Conservation (phyloP, 2,329 filamentous ascomycete genomes). For the Aspergillus pseudoglaucus region DNA sequence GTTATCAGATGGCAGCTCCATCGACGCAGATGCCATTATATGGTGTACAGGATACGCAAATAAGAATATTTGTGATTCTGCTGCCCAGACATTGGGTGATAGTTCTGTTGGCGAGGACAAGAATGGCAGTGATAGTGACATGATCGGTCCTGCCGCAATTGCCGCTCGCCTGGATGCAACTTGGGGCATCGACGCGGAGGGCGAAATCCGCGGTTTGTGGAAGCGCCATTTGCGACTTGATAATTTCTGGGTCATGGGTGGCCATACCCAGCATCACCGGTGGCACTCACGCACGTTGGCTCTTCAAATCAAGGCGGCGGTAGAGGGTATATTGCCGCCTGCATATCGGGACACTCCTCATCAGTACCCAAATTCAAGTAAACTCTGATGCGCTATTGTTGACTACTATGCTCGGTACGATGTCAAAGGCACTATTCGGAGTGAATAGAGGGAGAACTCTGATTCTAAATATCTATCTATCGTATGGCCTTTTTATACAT, state of each 20-base stretch:
- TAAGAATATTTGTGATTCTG: slow-evolving; percentile 21
- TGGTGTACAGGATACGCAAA: slow-evolving; percentile 40
- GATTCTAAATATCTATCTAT: too few species aligned
- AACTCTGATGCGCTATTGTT: too few species aligned
- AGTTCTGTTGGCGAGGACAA: not conserved
- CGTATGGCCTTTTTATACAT: too few species aligned
- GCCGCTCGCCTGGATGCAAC: slow-evolving; percentile 36
- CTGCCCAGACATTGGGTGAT: slow-evolving; percentile 22
- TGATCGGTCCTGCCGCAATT: slow-evolving; percentile 26
- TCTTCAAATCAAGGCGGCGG: slow-evolving; percentile 39
- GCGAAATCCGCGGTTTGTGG: slow-evolving; percentile 38
- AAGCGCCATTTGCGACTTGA: slow-evolving; percentile 21
- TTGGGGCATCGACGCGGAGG: slow-evolving; percentile 39
- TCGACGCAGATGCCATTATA: slow-evolving; percentile 33
- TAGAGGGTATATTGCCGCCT: slow-evolving; percentile 25
- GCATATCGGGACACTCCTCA: slow-evolving; percentile 21
- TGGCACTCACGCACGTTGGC: slow-evolving; percentile 40
- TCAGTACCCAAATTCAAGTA: too few species aligned
- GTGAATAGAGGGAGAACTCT: too few species aligned
- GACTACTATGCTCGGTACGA: too few species aligned
- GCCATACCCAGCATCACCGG: slow-evolving; percentile 36
- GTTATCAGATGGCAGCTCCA: slow-evolving; percentile 28
- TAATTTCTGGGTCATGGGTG: slow-evolving; percentile 43
- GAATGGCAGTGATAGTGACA: not conserved
- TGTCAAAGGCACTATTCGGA: too few species aligned